Base-by-base conservation (phyloP, 2,329 filamentous ascomycete genomes). In the Chrysoporthe deuterocubensis region DNA sequence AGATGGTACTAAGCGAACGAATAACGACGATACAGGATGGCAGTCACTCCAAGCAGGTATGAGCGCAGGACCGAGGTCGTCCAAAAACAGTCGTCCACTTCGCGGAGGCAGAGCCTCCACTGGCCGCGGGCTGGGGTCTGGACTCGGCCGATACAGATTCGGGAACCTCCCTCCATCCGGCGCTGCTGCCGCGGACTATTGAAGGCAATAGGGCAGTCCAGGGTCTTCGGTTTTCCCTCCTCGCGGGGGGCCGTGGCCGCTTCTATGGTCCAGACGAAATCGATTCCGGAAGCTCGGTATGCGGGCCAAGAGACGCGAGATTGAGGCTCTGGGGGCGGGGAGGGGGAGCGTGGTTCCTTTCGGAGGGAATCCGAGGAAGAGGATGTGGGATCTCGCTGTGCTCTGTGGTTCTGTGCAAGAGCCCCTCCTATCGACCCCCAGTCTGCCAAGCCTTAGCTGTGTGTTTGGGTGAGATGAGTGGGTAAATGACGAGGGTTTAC, bases 391-490 rank as follows among this genome's bases (percentile, higher is more conserved):
- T 14, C 6, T 32, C 13, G 50, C 50, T 54, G 50, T 7, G 11
- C 21, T 54, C 50, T 54, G 21, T 54, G 50, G 50, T 54, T 32
- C 26, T 54, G 50, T 54, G 50, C 13, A 54, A 54, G 26, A 34
- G 50, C 50, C 50, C 50, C 50, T 54, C 21, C 26, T 54, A 54
- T 54, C 26, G 50, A 21, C 50, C 50, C 50, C 50, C 50, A 16
- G 50, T 54, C 50, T 34, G 50, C 50, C 50, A 54, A 54, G 50
- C 21, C 50, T 14, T 14, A 14, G 14, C 50, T 32, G 26, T 54
- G 21, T 54, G 32, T 32, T 54, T 21, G 11, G 21, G 50, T 54
- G 32, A 21, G 50, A 54, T 21, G 4, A 26, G 21, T 54, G 50
- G 50, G 32, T 54, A 54, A 32, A 14, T 54, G 50, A 11, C 21